Conservation (phyloP, 2,329 filamentous ascomycete genomes). For the Corinectria fuckeliana region DNA sequence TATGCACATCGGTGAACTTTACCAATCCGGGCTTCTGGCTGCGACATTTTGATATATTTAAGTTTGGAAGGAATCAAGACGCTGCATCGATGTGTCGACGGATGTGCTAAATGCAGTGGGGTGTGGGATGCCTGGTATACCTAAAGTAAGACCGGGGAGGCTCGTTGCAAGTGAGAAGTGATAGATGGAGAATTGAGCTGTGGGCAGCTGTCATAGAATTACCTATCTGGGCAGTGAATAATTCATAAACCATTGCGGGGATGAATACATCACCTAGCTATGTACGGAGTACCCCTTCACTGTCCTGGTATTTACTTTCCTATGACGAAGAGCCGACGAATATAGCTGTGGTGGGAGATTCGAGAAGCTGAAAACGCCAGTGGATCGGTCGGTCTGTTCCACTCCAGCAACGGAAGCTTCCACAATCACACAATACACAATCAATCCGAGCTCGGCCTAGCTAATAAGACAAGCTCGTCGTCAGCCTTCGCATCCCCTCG, state of each 20-base stretch:
- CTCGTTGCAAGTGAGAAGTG: background rate
- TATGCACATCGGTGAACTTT: too few relatives aligned
- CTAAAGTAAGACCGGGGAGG: background rate
- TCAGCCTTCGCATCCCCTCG: background rate
- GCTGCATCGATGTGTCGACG: background rate
- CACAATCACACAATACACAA: background rate
- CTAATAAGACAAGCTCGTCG: constrained; percentile 2
- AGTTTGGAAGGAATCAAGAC: background rate
- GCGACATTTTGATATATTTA: background rate
- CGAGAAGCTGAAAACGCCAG: background rate
- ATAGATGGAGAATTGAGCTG: background rate
- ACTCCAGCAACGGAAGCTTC: background rate
- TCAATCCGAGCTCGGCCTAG: too few relatives aligned
- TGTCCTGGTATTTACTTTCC: too few relatives aligned
- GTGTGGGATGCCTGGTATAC: background rate
- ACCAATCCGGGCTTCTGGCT: too few relatives aligned
- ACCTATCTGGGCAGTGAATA: background rate
- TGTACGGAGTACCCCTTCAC: too few relatives aligned
- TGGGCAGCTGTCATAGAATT: background rate
- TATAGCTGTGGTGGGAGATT: too few relatives aligned
- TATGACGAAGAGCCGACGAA: too few relatives aligned
- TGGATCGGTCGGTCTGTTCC: background rate
- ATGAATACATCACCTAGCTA: too few relatives aligned
- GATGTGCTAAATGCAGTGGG: too few relatives aligned
- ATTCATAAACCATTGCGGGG: too few relatives aligned